Conservation (phyloP, 805 yeast genomes). For the Brettanomyces naardenensis region DNA sequence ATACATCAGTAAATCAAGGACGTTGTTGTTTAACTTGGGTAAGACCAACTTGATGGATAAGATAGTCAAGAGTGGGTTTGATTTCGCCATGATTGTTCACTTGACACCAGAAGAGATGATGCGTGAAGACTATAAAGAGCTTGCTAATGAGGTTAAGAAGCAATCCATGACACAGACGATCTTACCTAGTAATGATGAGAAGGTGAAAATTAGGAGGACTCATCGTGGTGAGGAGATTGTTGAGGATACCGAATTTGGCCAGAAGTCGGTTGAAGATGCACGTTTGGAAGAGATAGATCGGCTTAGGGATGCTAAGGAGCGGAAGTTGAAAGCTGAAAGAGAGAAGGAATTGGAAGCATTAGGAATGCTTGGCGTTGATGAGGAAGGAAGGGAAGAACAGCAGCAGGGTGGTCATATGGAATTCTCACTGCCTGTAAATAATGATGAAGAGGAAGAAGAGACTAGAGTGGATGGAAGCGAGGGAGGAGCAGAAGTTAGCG, state of each 20-base stretch:
- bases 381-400: not conserved
- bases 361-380: conserved; percentile 2
- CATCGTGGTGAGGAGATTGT: conserved; percentile 86
- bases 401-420: not conserved
- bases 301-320: conserved; percentile 10
- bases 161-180: conserved; percentile 65
- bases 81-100: conserved; percentile 50
- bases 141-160: conserved; percentile 63
- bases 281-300: conserved; percentile 20
- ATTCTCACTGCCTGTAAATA: conserved; percentile 4
- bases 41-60: conserved; percentile 55
- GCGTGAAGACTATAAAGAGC: conserved; percentile 59
- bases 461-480: conserved; percentile 6
- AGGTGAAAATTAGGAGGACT: conserved; percentile 66
- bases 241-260: conserved; percentile 35
- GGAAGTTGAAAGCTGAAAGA: conserved; percentile 8
- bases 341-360: conserved; percentile 4
- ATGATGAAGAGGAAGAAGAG: conserved; percentile 2
- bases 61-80: conserved; percentile 44
- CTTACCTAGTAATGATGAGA: conserved; percentile 34
- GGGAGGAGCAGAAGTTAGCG: conserved; percentile 4
- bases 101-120: conserved; percentile 68
- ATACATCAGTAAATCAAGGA: conserved; percentile 64
- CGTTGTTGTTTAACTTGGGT: conserved; percentile 49
- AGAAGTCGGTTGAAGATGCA: conserved; percentile 23